Evolutionary conservation across 129 eudicot genomes (phyloP), one percentile per base, ranked within the genome.

Genomic region (Lactuca sativa): DNA sequence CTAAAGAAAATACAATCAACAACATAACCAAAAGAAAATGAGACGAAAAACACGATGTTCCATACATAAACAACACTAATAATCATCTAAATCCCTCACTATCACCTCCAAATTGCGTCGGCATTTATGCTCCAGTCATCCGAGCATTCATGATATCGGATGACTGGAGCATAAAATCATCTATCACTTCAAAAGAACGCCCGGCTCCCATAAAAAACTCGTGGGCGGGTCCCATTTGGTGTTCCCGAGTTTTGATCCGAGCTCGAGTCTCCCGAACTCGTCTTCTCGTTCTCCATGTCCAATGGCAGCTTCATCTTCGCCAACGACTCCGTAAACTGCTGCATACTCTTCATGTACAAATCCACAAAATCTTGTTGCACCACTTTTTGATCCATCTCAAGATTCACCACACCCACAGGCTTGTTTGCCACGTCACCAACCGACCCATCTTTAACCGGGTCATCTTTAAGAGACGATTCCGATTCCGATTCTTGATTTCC

Each of bases 321-420:
- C 83, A 95, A 74, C 8, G 99, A 95, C 61, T 95, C 99, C 0
- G 96, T 95, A 76, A 95, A 95, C 67, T 95, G 97, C 81, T 95
- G 99, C 99, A 95, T 95, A 72, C 99, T 95, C 71, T 95, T 95
- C 99, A 95, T 87, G 82, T 95, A 95, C 83, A 95, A 73, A 66
- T 95, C 96, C 83, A 95, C 97, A 68, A 85, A 83, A 52, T 95
- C 99, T 70, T 95, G 99, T 60, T 95, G 97, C 73, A 85, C 90
- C 81, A 95, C 86, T 58, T 89, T 86, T 56, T 84, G 74, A 73
- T 86, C 95, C 8, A 87, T 86, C 73, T 84, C 91, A 31, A 82
- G 40, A 64, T 80, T 86, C 31, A 88, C 71, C 32, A 77, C 59
- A 14, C 68, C 80, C 5, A 77, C 62, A 1, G 97, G 95, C 70